Evolutionary conservation across 225 moss, liverwort and hornwort species (phyloP), one percentile per base, ranked within the genome.

Genomic region (Pseudoscleropodium purum): DNA sequence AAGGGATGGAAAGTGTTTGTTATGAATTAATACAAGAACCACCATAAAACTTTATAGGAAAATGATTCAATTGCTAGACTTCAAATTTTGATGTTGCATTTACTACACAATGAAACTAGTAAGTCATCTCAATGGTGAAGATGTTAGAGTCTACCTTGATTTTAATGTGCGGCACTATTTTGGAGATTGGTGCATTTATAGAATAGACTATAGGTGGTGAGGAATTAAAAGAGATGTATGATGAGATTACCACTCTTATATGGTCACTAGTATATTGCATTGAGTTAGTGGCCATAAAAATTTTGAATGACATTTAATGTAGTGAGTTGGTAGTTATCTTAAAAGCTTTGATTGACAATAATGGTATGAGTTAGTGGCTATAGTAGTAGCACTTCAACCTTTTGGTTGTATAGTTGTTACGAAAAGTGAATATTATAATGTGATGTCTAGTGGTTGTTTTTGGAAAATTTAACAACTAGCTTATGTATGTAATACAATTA

Each of bases 321-420:
- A 59, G 1, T 17, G 2, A n/a, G 18, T 27, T 57, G 11, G 5
- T 59, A 18, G n/a, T 11, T 0, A 27, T n/a, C n/a, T n/a, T n/a
- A n/a, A 57, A 57, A 18, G 4, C 17, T 15, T 7, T 59, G 17
- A 79, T 59, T n/a, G 79, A 79, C 0, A 39, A 0, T 27, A 59
- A 39, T 18, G 1, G 2, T 59, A 5, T 39, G 39, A 79, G 0
- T 59, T 59, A 59, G 7, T 59, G 18, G 59, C 11, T 2, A 11
- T 5, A 26, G 1, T 11, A 3, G 26, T 8, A n/a, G 5, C 18
- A 59, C 39, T 7, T 80, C 29, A 80, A 39, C 1, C 18, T 17
- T 11, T 27, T 2, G 1, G 0, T 59, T 59, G 27, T 1, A 59
- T 4, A n/a, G 25, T 0, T 1, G 1, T n/a, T 0, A 27, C 0